phyloP scores from a whole-genome alignment of 2,329 filamentous ascomycete genomes.

The Exutisphaerella laricina region DNA sequence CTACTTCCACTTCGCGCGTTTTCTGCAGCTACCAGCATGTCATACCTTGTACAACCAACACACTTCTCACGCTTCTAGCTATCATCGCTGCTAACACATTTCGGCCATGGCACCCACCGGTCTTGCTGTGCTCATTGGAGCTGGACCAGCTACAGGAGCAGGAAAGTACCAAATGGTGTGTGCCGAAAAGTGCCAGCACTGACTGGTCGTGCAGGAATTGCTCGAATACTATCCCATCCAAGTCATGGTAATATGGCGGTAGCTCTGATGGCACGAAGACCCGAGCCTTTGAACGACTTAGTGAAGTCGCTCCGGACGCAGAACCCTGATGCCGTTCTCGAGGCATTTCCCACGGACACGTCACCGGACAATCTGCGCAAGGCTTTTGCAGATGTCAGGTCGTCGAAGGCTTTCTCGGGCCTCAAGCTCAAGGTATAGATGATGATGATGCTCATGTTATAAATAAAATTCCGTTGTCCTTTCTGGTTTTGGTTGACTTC shows the following conservation, averaged over 20 bases:
- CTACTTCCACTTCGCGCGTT: no score
- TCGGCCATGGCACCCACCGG: conserved; percentile 43
- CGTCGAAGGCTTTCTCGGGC: conserved; percentile 43
- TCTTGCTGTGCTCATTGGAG: conserved; percentile 49
- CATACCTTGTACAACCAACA: no score
- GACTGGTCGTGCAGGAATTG: conserved; percentile 41
- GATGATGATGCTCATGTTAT: no score
- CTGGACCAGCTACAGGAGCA: conserved; percentile 40
- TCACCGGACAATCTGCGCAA: conserved; percentile 42
- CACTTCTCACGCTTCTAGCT: no score
- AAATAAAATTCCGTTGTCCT: no score
- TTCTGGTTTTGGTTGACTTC: not conserved
- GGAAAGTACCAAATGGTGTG: no score
- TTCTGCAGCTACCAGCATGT: no score
- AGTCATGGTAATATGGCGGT: conserved; percentile 52
- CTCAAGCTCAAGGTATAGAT: conserved; percentile 45
- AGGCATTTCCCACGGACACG: conserved; percentile 50
- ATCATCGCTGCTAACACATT: no score
- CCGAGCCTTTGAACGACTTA: conserved; percentile 42
- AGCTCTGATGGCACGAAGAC: conserved; percentile 48
- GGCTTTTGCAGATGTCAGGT: conserved; percentile 48
- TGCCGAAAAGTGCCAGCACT: no score
- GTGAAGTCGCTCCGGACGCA: conserved; percentile 39
- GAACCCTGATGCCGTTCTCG: conserved; percentile 42
- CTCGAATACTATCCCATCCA: conserved; percentile 47